Percentiles rank a stretch among this genome's conserved stretches.
These are phyloP conservation scores for Fraxinus floribunda DNA, from an alignment of 305 asterid genomes.

Conservation along the genomic window DNA sequence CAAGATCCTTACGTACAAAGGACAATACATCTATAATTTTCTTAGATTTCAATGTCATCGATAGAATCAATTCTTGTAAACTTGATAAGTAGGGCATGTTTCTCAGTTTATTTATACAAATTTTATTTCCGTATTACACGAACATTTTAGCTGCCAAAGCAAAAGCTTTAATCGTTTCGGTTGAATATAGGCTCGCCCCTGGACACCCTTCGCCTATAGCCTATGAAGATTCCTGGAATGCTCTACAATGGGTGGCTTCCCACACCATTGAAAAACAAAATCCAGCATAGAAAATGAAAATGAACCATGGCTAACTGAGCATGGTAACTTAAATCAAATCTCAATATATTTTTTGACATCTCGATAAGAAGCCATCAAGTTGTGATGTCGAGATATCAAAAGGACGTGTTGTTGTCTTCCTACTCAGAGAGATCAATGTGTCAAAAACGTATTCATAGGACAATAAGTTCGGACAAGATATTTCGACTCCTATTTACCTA, in stretches of 20 bases:
- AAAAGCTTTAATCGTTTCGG: constrained; percentile 35
- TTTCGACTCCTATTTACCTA: not conserved
- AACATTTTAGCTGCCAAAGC: constrained; percentile 27
- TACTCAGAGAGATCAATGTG: not conserved
- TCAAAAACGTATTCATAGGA: not conserved
- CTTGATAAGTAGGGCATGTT: constrained; percentile 34
- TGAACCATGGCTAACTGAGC: constrained; percentile 34
- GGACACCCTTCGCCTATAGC: constrained; percentile 37
- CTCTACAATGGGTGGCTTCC: constrained; percentile 37
- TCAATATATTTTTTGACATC: not conserved
- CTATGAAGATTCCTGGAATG: constrained; percentile 37
- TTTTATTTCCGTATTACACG: constrained; percentile 17
- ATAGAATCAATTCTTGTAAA: constrained; percentile 49
- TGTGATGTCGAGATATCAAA: not conserved
- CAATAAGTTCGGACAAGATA: not conserved
- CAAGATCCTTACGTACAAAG: constrained; percentile 74
- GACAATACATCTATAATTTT: constrained; percentile 87
- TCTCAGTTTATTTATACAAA: constrained; percentile 28
- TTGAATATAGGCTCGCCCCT: constrained; percentile 41
- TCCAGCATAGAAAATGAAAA: not conserved
- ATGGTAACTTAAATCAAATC: constrained; percentile 28
- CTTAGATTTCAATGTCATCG: constrained; percentile 58
- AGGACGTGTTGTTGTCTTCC: not conserved
- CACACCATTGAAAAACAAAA: not conserved
- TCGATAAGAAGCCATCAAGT: not conserved